Evolutionary conservation across 2,329 filamentous ascomycete genomes (phyloP).

Genomic region (Monosporascus sp.): DNA sequence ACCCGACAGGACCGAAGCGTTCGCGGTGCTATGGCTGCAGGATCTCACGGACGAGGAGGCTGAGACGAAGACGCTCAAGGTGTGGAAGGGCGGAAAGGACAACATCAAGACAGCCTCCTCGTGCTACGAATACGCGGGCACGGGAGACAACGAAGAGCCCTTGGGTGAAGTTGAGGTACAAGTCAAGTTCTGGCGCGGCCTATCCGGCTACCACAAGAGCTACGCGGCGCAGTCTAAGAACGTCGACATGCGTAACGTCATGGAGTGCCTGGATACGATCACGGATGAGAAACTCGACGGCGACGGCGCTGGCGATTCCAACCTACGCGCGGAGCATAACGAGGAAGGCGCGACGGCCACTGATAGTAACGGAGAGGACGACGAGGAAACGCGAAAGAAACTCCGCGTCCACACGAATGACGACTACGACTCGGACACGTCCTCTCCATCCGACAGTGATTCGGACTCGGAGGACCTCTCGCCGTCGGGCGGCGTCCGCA

Average conservation of each 20-base stretch:
- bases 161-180: slow-evolving; percentile 53
- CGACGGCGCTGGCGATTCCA: slow-evolving; percentile 14
- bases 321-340: slow-evolving; percentile 2
- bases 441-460: slow-evolving; percentile 1
- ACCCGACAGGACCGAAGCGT: slow-evolving; percentile 52
- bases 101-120: slow-evolving; percentile 30
- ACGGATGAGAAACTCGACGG: slow-evolving; percentile 46
- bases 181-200: slow-evolving; percentile 55
- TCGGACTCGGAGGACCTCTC: slow-evolving; percentile 7
- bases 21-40: slow-evolving; percentile 62
- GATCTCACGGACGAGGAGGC: slow-evolving; percentile 65
- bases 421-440: slow-evolving; percentile 17
- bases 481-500: slow-evolving; percentile 7
- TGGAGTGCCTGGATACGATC: slow-evolving; percentile 59
- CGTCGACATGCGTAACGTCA: slow-evolving; percentile 49
- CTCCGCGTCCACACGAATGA: slow-evolving; percentile 28
- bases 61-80: slow-evolving; percentile 48
- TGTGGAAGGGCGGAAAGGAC: slow-evolving; percentile 62
- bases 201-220: slow-evolving; percentile 52
- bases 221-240: slow-evolving; percentile 48
- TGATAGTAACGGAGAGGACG: slow-evolving; percentile 18
- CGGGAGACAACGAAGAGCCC: slow-evolving; percentile 48
- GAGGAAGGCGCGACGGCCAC: slow-evolving; percentile 3
- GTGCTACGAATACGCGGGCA: slow-evolving; percentile 29
- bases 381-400: slow-evolving; percentile 24